Conservation (phyloP, 805 yeast species). For the Nakazawaea ishiwadae region DNA sequence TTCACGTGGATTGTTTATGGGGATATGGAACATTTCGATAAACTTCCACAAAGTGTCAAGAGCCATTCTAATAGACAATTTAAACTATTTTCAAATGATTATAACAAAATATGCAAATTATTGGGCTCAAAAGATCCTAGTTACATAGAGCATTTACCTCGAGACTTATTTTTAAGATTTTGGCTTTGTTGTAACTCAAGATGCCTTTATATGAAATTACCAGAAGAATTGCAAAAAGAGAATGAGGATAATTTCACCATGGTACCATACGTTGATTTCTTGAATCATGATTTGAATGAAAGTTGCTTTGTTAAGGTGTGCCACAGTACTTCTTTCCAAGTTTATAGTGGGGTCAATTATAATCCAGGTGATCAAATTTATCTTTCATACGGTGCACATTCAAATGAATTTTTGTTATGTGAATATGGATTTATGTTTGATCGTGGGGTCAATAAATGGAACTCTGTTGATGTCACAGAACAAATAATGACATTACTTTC, state of each 20-base stretch:
- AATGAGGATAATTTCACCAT: conserved; percentile 70
- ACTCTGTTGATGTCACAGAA: conserved; percentile 58
- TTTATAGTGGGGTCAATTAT: conserved; percentile 33
- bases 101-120: conserved; percentile 26
- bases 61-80: conserved; percentile 37
- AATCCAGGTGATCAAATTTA: conserved; percentile 50
- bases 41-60: conserved; percentile 41
- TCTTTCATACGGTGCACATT: conserved; percentile 85
- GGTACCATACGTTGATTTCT: conserved; percentile 88
- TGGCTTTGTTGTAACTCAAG: conserved; percentile 92
- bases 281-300: conserved; percentile 61
- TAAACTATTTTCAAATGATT: conserved; percentile 41
- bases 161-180: conserved; percentile 20
- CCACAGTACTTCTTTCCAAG: conserved; percentile 48
- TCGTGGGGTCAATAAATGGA: conserved; percentile 50
- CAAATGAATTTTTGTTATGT: conserved; percentile 72
- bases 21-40: conserved; percentile 24
- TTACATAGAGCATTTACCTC: conserved; percentile 53
- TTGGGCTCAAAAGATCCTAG: conserved; percentile 15
- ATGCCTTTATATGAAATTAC: conserved; percentile 74
- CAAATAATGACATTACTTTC: conserved; percentile 32
- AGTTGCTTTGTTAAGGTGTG: conserved; percentile 48
- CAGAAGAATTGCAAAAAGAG: conserved; percentile 37
- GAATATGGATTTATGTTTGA: conserved; percentile 80
- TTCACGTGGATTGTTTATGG: conserved; percentile 49